Conservation (phyloP, 2,329 filamentous ascomycete genomes). For the Alternaria arborescens region DNA sequence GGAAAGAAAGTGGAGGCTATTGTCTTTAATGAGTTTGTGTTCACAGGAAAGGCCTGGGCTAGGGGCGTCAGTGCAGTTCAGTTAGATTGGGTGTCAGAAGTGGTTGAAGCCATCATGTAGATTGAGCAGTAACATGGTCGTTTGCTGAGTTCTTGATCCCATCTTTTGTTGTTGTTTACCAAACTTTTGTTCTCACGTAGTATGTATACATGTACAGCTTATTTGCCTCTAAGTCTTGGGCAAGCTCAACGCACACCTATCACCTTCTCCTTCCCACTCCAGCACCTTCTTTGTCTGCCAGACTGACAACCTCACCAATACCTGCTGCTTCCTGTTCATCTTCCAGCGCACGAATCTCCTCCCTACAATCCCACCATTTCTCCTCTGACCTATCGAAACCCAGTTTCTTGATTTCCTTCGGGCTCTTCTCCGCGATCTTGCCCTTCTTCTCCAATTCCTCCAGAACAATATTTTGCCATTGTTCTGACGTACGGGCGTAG, state of each 20-base stretch:
- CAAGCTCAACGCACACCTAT: background rate
- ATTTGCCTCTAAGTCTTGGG: background rate
- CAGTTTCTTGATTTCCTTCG: conserved; percentile 90
- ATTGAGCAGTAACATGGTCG: background rate
- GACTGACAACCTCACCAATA: conserved; percentile 90
- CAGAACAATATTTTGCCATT: conserved; percentile 90
- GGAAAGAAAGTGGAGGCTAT: conserved; percentile 67
- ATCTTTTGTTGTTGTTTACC: background rate
- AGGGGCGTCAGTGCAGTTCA: conserved; percentile 69
- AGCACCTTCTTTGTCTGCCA: conserved; percentile 72
- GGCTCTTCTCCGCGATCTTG: conserved; percentile 69
- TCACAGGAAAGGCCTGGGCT: conserved; percentile 70
- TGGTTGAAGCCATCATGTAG: conserved; percentile 48
- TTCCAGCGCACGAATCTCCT: conserved; percentile 89
- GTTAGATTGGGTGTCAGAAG: conserved; percentile 68
- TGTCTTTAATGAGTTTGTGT: conserved; percentile 72
- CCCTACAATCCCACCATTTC: conserved; percentile 98
- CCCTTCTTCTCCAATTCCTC: conserved; percentile 71
- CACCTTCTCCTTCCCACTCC: conserved; percentile 47
- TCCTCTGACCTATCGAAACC: conserved; percentile 92
- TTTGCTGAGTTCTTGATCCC: background rate
- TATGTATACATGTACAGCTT: background rate
- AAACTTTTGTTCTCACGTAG: background rate
- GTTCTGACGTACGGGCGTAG: conserved; percentile 83
- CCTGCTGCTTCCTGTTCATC: conserved; percentile 96